A percentile compares a stretch with the other conserved stretches of the same genome.
These are phyloP conservation scores for Paramecium biaurelia DNA, from an alignment of 73 alveolate genomes.

Conservation along the genomic window DNA sequence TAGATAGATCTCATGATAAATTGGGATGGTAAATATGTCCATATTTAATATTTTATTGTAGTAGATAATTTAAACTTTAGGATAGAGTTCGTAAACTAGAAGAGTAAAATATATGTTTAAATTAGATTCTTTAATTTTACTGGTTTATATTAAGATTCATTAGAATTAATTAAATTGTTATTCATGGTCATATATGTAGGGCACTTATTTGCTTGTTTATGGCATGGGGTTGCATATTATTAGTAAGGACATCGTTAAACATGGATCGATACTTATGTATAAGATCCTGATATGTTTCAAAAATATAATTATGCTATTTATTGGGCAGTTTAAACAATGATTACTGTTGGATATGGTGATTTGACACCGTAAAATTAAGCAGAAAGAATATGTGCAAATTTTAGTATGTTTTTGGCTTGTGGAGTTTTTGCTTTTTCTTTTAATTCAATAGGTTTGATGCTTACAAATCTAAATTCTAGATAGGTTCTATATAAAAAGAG, in stretches of 20 bases:
- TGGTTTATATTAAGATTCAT: conserved; percentile 19
- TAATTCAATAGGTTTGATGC: conserved; percentile 76
- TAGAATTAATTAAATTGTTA: conserved; percentile 23
- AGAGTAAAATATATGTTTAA: conserved; percentile 57
- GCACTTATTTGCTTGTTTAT: conserved; percentile 74
- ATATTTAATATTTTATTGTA: conserved; percentile 65
- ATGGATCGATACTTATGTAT: conserved; percentile 61
- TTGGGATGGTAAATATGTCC: conserved; percentile 51
- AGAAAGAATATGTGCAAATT: conserved; percentile 73
- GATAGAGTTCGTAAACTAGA: conserved; percentile 69
- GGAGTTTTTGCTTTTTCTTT: conserved; percentile 84
- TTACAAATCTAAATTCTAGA: conserved; percentile 69
- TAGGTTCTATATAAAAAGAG: conserved; percentile 66
- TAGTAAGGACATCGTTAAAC: conserved; percentile 56
- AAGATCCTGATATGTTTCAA: not conserved
- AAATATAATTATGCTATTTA: conserved; percentile 66
- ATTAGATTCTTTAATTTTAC: conserved; percentile 36
- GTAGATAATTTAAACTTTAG: conserved; percentile 71
- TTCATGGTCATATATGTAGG: conserved; percentile 54
- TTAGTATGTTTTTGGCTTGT: conserved; percentile 81
- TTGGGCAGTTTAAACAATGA: conserved; percentile 83
- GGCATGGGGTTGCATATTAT: conserved; percentile 60
- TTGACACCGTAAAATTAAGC: conserved; percentile 70
- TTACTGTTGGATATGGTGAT: conserved; percentile 91
- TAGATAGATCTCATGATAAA: conserved; percentile 62